Base-by-base conservation (phyloP, 805 yeast species). In the Saturnispora silvae region DNA sequence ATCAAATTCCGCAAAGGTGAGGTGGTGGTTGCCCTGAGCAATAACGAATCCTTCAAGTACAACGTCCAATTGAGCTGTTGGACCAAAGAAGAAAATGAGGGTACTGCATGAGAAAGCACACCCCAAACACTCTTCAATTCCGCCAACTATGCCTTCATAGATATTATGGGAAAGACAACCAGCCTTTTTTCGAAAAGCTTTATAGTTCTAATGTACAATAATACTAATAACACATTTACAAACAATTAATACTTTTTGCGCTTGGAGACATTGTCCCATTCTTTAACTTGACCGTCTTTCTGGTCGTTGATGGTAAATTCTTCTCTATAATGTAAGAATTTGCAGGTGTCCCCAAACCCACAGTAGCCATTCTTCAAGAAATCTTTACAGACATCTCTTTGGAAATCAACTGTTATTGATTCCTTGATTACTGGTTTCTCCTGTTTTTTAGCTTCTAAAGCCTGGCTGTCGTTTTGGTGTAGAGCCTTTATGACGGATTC, bases 271-370 rank as follows among this genome's bases (percentile, higher is more conserved):
- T 49, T 54, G 45, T 79, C 80, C 95, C 95, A 83, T 31, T 83
- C 94, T 18, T 41, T 41, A 6, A 22, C 32, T 19, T 44, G 42
- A 41, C 65, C 66, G 20, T 68, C 54, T 23, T 25, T 8, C 10
- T 6, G 6, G 5, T 42, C 37, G 10, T 20, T 16, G 34, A 47
- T 50, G 5, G 78, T 75, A 59, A 77, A 81, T 51, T 84, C 95
- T 47, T 84, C 96, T 57, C 99, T 62, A 13, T 83, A 73, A 54
- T 92, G 99, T 25, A 89, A 56, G 56, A 92, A 92, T 60, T 92
- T 92, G 63, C 99, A 92, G 25, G 92, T 80, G 49, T 92, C 98
- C 7, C 99, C 99, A 54, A 80, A 92, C 5, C 96, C 96, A 66
- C 98, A 92, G 53, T 76, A 87, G 0, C 98, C 99, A 0, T 94